A percentile compares a stretch with the other conserved stretches of the same genome.
phyloP scores from a whole-genome alignment of 108 stramenopile genomes.

The Seminavis robusta region DNA sequence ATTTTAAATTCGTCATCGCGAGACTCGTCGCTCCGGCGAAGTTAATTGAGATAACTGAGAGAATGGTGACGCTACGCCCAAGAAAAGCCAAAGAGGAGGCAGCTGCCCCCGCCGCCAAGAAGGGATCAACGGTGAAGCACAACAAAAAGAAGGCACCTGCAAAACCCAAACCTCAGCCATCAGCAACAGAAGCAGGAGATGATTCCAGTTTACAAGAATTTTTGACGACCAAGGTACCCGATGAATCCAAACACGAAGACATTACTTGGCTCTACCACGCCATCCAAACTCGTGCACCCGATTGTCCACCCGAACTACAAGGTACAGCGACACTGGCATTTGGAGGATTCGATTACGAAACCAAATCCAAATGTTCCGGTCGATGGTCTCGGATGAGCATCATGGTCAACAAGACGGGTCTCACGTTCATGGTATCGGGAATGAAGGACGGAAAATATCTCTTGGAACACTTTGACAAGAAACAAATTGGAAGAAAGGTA shows the following conservation, averaged over 20 bases:
- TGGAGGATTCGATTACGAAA: slow-evolving; percentile 1
- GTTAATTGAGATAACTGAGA: too few species aligned
- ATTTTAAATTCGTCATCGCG: too few species aligned
- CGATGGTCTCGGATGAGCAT: neutral
- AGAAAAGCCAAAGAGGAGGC: too few species aligned
- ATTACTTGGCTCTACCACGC: neutral
- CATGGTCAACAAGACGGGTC: slow-evolving; percentile 7
- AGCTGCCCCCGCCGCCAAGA: too few species aligned
- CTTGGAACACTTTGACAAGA: slow-evolving; percentile 4
- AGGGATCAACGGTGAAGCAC: too few species aligned
- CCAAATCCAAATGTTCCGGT: slow-evolving; percentile 2
- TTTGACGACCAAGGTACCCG: too few species aligned
- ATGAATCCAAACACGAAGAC: slow-evolving; percentile 1
- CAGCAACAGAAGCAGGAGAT: too few species aligned
- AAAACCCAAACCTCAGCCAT: too few species aligned
- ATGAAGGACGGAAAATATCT: slow-evolving; percentile 1
- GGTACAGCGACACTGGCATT: neutral
- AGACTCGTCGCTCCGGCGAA: too few species aligned
- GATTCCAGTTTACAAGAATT: too few species aligned
- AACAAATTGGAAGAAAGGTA: neutral
- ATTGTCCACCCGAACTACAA: slow-evolving; percentile 1
- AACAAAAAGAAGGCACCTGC: too few species aligned
- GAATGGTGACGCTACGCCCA: too few species aligned
- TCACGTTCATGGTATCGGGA: neutral
- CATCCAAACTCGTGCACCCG: neutral